These are phyloP conservation scores for Dictyostelium purpureum DNA, from an alignment of 78 protist species.

Conservation along the genomic window DNA sequence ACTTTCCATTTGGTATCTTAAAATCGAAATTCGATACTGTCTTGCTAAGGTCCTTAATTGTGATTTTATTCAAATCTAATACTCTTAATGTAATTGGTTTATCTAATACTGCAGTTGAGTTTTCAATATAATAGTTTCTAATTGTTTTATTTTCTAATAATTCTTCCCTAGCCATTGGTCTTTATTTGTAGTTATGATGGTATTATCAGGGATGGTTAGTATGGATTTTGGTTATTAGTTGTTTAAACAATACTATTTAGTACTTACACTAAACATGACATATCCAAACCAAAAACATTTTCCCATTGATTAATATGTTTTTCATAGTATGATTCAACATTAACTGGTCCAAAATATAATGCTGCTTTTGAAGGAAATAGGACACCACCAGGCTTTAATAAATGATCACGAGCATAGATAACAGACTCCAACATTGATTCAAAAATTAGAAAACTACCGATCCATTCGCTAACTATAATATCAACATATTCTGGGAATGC, in stretches of 20 bases:
- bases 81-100: constrained; percentile 27
- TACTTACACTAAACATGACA: constrained; percentile 69
- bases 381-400: constrained; percentile 58
- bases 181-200: neutral
- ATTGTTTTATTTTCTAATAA: constrained; percentile 14
- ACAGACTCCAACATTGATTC: constrained; percentile 63
- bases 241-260: neutral
- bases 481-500: constrained; percentile 82
- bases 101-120: constrained; percentile 1
- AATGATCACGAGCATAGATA: constrained; percentile 43
- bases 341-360: constrained; percentile 79
- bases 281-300: constrained; percentile 62
- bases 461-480: constrained; percentile 87
- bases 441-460: constrained; percentile 85
- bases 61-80: constrained; percentile 39
- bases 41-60: constrained; percentile 31
- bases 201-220: neutral
- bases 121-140: constrained; percentile 65
- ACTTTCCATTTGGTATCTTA: constrained; percentile 20
- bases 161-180: constrained; percentile 66
- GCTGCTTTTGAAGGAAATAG: constrained; percentile 82
- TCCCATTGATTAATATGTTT: constrained; percentile 50
- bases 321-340: constrained; percentile 45
- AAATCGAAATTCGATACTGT: constrained; percentile 29
- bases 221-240: neutral